phyloP scores from a whole-genome alignment of 495 filamentous ascomycete species.

The Daldinia loculata region DNA sequence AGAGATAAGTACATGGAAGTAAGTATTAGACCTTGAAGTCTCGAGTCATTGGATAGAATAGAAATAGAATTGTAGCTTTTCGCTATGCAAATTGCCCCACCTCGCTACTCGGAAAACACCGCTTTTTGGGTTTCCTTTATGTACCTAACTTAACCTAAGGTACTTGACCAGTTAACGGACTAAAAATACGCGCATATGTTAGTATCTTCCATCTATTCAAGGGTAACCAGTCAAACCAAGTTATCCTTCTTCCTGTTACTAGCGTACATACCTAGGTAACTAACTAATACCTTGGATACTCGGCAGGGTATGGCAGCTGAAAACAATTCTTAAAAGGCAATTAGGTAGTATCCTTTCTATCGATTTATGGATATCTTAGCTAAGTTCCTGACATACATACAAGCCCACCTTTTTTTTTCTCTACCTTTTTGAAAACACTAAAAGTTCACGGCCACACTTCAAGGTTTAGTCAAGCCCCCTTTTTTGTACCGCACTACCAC shows the following conservation, averaged over 20 bases:
- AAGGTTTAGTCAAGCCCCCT: slow-evolving; percentile 7
- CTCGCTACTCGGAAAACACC: not conserved
- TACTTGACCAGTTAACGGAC: not conserved
- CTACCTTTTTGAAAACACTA: slow-evolving; percentile 6
- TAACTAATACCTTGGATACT: not conserved
- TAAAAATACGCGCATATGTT: not conserved
- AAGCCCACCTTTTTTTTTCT: slow-evolving; percentile 2
- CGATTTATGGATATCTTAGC: slow-evolving; percentile 1
- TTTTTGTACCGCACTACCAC: not conserved
- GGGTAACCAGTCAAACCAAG: not conserved
- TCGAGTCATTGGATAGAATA: not conserved
- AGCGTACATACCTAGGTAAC: too few relatives aligned
- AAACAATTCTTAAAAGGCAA: slow-evolving; percentile 2
- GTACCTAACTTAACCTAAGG: not conserved
- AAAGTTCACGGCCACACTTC: not conserved
- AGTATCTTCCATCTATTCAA: not conserved
- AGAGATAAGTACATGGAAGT: not conserved
- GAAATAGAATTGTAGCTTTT: not conserved
- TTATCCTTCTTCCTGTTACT: not conserved
- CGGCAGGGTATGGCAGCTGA: not conserved
- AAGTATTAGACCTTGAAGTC: not conserved
- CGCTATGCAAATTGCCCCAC: not conserved
- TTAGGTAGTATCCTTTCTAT: not conserved
- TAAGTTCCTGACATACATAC: not conserved
- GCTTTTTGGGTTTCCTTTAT: not conserved